A percentile compares a stretch with the other conserved stretches of the same genome.
Conservation (phyloP, 2,329 filamentous ascomycete genomes). For the Pezicula radicicola region DNA sequence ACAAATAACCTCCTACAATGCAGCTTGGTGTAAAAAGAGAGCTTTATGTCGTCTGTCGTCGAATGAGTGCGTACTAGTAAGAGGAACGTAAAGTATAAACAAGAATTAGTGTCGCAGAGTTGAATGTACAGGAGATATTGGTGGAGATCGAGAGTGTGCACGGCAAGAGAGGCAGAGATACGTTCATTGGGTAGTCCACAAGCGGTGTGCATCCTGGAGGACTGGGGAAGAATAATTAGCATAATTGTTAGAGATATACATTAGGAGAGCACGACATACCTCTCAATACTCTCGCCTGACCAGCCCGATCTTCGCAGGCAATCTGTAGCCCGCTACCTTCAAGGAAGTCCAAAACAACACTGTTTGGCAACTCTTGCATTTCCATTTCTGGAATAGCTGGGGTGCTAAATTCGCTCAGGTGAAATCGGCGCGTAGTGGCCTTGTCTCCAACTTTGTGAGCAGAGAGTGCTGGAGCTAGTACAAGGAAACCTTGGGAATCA, state of each 20-base stretch:
- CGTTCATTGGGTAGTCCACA: conserved; percentile 20
- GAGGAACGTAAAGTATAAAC: too few species aligned
- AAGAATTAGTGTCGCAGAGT: too few species aligned
- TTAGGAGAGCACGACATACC: conserved; percentile 18
- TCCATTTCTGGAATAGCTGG: conserved; percentile 88
- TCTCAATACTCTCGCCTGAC: conserved; percentile 52
- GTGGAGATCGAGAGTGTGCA: not conserved
- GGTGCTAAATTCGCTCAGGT: conserved; percentile 76
- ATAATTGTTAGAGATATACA: not conserved
- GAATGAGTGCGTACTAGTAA: too few species aligned
- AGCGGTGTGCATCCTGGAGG: conserved; percentile 23
- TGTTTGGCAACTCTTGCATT: conserved; percentile 88
- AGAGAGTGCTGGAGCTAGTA: conserved; percentile 69
- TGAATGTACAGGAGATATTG: not conserved
- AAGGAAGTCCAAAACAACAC: conserved; percentile 60
- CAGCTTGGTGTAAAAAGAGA: not conserved
- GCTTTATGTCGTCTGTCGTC: too few species aligned
- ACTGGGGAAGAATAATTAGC: conserved; percentile 16
- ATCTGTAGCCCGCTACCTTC: conserved; percentile 63
- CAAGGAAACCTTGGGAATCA: conserved; percentile 78
- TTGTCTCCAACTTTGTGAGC: conserved; percentile 36
- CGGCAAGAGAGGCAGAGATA: not conserved
- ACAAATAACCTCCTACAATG: not conserved
- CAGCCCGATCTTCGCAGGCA: conserved; percentile 59
- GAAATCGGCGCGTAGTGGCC: conserved; percentile 70